Evolutionary conservation across 2,329 filamentous ascomycete species (phyloP), one percentile per base, ranked within the genome.

Genomic region (Xylariomycetidae sp.): DNA sequence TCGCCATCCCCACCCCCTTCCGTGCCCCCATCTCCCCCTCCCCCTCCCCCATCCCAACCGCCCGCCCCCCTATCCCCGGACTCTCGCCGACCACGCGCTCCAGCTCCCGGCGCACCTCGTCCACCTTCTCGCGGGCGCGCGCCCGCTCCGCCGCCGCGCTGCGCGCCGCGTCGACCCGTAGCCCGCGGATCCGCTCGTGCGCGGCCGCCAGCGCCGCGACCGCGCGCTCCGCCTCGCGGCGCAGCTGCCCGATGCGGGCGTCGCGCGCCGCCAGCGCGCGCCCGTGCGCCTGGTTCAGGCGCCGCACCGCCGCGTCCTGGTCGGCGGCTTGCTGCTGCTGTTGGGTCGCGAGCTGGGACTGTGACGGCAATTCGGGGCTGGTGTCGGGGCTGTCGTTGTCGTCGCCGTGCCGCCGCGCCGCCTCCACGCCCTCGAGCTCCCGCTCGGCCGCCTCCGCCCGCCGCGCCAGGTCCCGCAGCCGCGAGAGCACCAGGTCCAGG

Each of bases 71-170:
- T 39, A 44, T 52, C 42, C 43, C 48, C 8, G 54, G 55, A 25
- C 52, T 51, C 16, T 31, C 10, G 6, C 24, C 50, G 26, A 18
- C 51, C 0, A 70, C 67, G 4, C 65, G 47, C 44, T 65, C 64
- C 19, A 79, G 53, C 56, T 77, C 71, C 1, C 53, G 63, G 53
- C 65, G 66, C 62, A 79, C 67, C 5, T 58, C 53, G 8, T 70
- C 64, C 2, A 77, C 61, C 1, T 67, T 66, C 5, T 51, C 54
- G 47, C 58, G 60, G 3, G 69, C 68, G 12, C 58, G 57, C 5
- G 32, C 39, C 43, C 52, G 51, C 47, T 68, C 68, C 12, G 58
- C 57, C 4, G 57, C 60, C 13, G 64, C 48, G 16, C 53, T 45
- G 0, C 44, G 45, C 34, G 50, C 46, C 19, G 72, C 72, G 43